phyloP scores from a whole-genome alignment of 2,329 filamentous ascomycete species.

The Pseudogymnoascus verrucosus region DNA sequence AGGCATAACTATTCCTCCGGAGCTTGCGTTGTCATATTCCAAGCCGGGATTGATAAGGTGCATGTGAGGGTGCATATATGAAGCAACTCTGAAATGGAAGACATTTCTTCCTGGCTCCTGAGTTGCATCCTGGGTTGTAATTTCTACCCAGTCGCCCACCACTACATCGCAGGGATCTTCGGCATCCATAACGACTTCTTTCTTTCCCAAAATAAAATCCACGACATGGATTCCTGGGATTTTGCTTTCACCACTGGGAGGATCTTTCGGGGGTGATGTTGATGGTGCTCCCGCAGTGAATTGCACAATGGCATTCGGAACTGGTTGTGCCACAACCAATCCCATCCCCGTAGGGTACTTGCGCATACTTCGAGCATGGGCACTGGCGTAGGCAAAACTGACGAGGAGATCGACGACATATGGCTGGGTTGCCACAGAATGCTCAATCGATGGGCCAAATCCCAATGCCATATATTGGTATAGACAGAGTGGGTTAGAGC shows the following conservation, averaged over 20 bases:
- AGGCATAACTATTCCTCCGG: background rate
- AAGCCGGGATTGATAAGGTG: background rate
- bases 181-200: background rate
- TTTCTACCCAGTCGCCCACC: background rate
- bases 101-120: background rate
- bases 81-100: background rate
- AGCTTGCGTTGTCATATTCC: background rate
- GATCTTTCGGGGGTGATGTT: background rate
- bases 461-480: conserved; percentile 86
- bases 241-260: background rate
- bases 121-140: background rate
- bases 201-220: background rate
- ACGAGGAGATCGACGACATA: conserved; percentile 78
- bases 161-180: background rate
- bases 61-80: background rate
- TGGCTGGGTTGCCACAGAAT: conserved; percentile 72
- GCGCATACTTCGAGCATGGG: conserved; percentile 23
- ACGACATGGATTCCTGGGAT: background rate
- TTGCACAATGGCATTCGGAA: background rate
- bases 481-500: conserved; percentile 64
- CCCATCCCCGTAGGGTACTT: conserved; percentile 29
- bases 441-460: conserved; percentile 76
- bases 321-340: conserved; percentile 22
- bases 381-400: conserved; percentile 64
- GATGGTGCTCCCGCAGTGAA: background rate